Conservation (phyloP, 441 rosid genomes). For the Isatis lusitanica region DNA sequence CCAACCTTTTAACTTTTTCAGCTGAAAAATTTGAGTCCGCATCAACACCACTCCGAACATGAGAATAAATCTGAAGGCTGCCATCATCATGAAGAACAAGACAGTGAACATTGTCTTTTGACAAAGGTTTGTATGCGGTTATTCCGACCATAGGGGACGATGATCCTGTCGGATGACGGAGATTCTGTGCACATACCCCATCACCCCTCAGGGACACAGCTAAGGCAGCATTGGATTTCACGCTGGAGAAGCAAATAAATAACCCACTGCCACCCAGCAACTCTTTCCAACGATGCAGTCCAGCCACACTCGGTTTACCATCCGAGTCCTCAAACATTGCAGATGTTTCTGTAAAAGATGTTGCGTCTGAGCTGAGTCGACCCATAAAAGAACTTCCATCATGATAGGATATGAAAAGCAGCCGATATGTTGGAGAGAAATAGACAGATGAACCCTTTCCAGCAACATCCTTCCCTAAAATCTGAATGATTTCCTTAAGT, state of each 20-base stretch:
- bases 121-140: slow-evolving; percentile 93
- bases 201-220: slow-evolving; percentile 67
- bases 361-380: slow-evolving; percentile 71
- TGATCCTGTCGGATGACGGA: slow-evolving; percentile 85
- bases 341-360: slow-evolving; percentile 74
- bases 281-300: slow-evolving; percentile 96
- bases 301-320: slow-evolving; percentile 70
- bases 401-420: slow-evolving; percentile 87
- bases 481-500: slow-evolving; percentile 73
- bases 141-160: slow-evolving; percentile 93
- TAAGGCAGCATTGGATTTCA: slow-evolving; percentile 80
- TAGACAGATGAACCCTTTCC: slow-evolving; percentile 91
- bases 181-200: slow-evolving; percentile 77
- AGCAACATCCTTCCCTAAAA: slow-evolving; percentile 67
- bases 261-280: slow-evolving; percentile 80
- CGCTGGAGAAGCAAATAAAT: slow-evolving; percentile 82
- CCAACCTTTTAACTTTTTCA: slow-evolving; percentile 90
- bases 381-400: slow-evolving; percentile 91
- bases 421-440: slow-evolving; percentile 78
- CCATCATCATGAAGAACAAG: slow-evolving; percentile 99
- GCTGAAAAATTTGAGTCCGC: slow-evolving; percentile 63
- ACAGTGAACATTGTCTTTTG: slow-evolving; percentile 93
- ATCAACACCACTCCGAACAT: slow-evolving; percentile 73
- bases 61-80: slow-evolving; percentile 97
- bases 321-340: slow-evolving; percentile 82